A percentile compares a stretch with the other conserved stretches of the same genome.
Conservation (phyloP, 179 eudicot species). For the Gypsophila paniculata region DNA sequence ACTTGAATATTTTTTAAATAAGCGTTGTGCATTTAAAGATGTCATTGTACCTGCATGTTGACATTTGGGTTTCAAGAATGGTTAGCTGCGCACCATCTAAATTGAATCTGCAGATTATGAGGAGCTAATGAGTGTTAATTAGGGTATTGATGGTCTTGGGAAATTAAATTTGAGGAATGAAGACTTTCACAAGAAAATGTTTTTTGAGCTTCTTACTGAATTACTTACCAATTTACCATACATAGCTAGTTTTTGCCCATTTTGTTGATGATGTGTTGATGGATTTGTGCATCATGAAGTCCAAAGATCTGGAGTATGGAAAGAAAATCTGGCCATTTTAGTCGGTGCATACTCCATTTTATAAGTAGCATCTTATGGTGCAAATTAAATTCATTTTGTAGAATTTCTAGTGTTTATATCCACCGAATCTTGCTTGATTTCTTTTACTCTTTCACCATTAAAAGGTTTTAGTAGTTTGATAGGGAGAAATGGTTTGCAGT, state of each 20-base stretch:
- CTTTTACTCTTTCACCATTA: too few species aligned
- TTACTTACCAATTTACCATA: neutral
- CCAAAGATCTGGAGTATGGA: neutral
- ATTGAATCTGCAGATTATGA: neutral
- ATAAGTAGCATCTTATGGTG: neutral
- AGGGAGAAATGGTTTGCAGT: neutral
- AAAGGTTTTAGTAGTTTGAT: neutral
- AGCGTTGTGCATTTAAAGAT: neutral
- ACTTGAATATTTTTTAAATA: too few species aligned
- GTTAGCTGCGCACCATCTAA: neutral
- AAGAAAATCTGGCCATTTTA: neutral
- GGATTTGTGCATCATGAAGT: neutral
- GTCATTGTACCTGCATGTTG: neutral
- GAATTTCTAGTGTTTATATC: neutral
- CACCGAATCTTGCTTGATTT: neutral
- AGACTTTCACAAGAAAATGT: neutral
- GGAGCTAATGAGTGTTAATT: neutral
- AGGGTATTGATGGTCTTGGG: neutral
- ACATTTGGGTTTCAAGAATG: slow-evolving; percentile 1
- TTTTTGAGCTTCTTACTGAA: neutral
- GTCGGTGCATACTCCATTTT: neutral
- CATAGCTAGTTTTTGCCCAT: neutral
- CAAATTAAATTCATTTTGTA: neutral
- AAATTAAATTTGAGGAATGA: neutral
- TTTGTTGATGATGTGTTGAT: neutral